phyloP scores from a whole-genome alignment of 2,329 filamentous ascomycete species.

The Alternaria longipes region DNA sequence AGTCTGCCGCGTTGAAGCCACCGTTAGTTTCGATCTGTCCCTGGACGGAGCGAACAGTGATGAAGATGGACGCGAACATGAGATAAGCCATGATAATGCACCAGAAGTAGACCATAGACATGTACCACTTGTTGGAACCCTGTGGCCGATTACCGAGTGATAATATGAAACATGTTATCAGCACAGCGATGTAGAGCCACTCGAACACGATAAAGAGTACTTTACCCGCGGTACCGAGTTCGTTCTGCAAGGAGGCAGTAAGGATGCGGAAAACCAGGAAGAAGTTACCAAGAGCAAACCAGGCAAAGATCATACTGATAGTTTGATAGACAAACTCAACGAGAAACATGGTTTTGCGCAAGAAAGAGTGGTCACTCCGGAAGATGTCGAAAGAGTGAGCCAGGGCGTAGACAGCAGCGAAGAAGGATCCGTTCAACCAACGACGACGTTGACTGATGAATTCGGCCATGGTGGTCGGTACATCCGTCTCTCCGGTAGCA shows the following conservation, averaged over 20 bases:
- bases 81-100: constrained; percentile 90
- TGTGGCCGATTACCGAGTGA: constrained; percentile 94
- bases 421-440: constrained; percentile 98
- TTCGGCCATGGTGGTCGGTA: constrained; percentile 92
- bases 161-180: constrained; percentile 94
- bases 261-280: constrained; percentile 98
- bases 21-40: constrained; percentile 68
- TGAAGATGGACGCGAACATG: constrained; percentile 93
- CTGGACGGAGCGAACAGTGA: constrained; percentile 87
- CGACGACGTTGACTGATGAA: constrained; percentile 94
- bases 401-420: constrained; percentile 93
- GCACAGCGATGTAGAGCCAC: constrained; percentile 91
- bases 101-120: constrained; percentile 99
- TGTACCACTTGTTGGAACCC: constrained; percentile 92
- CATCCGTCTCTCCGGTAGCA: constrained; percentile 94
- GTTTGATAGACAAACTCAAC: constrained; percentile 95
- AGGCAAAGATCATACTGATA: constrained; percentile 96
- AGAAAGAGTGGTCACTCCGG: constrained; percentile 85
- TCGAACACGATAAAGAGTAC: constrained; percentile 91
- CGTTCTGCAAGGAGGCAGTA: constrained; percentile 81
- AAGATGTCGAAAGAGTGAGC: constrained; percentile 97
- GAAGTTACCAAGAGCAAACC: constrained; percentile 98
- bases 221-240: constrained; percentile 79
- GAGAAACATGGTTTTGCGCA: constrained; percentile 89
- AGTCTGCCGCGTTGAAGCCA: constrained; percentile 73